Evolutionary conservation across 495 filamentous ascomycete genomes (phyloP).

Genomic region (Echria macrotheca): DNA sequence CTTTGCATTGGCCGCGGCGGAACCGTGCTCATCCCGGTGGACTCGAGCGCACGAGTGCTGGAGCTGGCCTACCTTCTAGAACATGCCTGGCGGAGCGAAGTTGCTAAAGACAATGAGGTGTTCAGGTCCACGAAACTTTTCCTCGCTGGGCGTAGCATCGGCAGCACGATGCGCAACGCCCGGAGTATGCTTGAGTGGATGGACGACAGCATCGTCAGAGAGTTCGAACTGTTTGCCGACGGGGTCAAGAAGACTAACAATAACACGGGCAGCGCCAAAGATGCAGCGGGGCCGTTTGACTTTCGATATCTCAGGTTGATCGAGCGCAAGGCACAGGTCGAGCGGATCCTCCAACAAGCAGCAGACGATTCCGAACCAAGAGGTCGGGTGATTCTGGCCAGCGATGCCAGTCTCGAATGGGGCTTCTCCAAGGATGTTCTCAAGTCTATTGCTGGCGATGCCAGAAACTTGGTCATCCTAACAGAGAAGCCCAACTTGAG

Average conservation of each 20-base stretch:
- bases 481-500: conserved; percentile 57
- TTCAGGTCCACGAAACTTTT: conserved; percentile 70
- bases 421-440: conserved; percentile 88
- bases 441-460: conserved; percentile 63
- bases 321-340: conserved; percentile 67
- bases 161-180: conserved; percentile 78
- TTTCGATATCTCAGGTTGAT: conserved; percentile 81
- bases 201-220: conserved; percentile 85
- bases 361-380: conserved; percentile 32
- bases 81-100: conserved; percentile 72
- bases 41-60: conserved; percentile 89
- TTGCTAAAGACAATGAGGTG: conserved; percentile 52
- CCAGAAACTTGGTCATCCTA: conserved; percentile 75
- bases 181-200: conserved; percentile 99
- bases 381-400: conserved; percentile 81
- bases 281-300: conserved; percentile 72
- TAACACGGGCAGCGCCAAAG: conserved; percentile 29
- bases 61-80: conserved; percentile 91
- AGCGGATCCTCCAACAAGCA: conserved; percentile 48
- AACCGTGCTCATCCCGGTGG: conserved; percentile 90
- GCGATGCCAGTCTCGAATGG: conserved; percentile 86
- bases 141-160: conserved; percentile 72
- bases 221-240: conserved; percentile 75
- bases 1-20: conserved; percentile 72
- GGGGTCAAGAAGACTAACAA: conserved; percentile 41